A percentile compares a stretch with the other conserved stretches of the same genome.
Evolutionary conservation across 164 flowering plant genomes (phyloP).

Genomic region (Aristolochia fimbriata): DNA sequence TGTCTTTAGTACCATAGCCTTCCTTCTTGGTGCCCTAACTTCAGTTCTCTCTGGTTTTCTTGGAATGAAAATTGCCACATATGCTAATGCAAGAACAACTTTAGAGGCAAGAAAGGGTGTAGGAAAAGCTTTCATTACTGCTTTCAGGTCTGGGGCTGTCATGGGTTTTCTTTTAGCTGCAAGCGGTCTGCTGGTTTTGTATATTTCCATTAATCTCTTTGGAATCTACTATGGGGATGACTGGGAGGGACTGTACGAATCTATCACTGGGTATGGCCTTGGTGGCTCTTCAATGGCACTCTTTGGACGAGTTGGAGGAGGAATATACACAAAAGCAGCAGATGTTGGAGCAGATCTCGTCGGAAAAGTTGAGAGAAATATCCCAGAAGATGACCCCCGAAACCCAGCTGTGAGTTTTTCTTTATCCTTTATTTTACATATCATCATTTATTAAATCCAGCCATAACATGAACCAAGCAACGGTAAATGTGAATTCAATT

Average conservation of each 20-base stretch:
- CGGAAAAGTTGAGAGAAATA: constrained; percentile 16
- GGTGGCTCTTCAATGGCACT: constrained; percentile 19
- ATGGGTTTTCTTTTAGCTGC: constrained; percentile 20
- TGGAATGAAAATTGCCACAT: constrained; percentile 18
- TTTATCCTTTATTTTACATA: not conserved
- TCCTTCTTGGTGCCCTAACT: constrained; percentile 13
- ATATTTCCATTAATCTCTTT: constrained; percentile 13
- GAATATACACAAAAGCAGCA: constrained; percentile 16
- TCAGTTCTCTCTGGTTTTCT: constrained; percentile 16
- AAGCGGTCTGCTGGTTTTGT: constrained; percentile 17
- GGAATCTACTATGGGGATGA: constrained; percentile 15
- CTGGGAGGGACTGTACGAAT: constrained; percentile 17
- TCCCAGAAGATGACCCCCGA: constrained; percentile 16
- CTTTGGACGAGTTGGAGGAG: constrained; percentile 18
- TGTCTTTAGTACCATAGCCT: constrained; percentile 10
- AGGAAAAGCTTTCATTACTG: constrained; percentile 14
- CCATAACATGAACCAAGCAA: not conserved
- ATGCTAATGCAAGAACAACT: constrained; percentile 16
- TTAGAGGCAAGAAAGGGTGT: constrained; percentile 15
- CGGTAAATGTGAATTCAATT: too few species aligned
- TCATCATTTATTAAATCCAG: not conserved
- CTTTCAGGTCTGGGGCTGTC: constrained; percentile 17
- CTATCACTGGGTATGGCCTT: constrained; percentile 19
- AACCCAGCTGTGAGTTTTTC: constrained; percentile 12
- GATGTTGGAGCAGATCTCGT: constrained; percentile 19